Base-by-base conservation (phyloP, 2,329 filamentous ascomycete species). In the Cladosporium sp. region DNA sequence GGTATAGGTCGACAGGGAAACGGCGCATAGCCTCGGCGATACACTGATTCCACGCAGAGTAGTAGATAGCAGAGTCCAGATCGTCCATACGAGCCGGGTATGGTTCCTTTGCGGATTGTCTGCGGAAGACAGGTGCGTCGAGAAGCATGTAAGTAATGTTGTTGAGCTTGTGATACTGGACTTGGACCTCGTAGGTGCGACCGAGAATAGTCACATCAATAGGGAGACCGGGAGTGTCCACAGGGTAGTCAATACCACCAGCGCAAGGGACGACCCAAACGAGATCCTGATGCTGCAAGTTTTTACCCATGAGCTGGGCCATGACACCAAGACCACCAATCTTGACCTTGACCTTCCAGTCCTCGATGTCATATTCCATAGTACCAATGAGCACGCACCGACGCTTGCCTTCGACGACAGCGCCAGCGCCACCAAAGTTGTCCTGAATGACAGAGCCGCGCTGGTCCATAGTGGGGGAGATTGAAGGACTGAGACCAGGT, bases 321-420 rank as follows among this genome's bases (percentile, higher is more conserved):
- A 88, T 88, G 61, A 88, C 85, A 70, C 86, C 86, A 4, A 88
- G 76, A 61, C 86, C 86, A 60, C 86, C 86, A 49, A 88, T 88
- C 73, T 88, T 88, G 73, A 88, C 85, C 72, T 87, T 88, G 73
- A 88, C 85, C 3, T 73, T 78, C 83, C 86, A 88, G 67, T 88
- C 86, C 58, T 86, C 83, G 61, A 88, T 88, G 61, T 88, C 84
- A 71, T 88, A 88, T 70, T 88, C 86, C 83, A 88, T 87, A 6
- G 86, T 88, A 12, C 84, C 86, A 55, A 88, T 86, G 20, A 88
- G 77, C 2, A 87, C 82, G 34, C 80, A 87, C n/a, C 82, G 75
- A 25, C 70, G 64, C 58, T 69, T 69, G 55, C 55, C 55, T 34
- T 58, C 55, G 56, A 63, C 28, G 58, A 63, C 58, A 20, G 67